These are phyloP conservation scores for Cercospora zeae-maydis DNA, from an alignment of 2,329 filamentous ascomycete genomes.

Conservation along the genomic window DNA sequence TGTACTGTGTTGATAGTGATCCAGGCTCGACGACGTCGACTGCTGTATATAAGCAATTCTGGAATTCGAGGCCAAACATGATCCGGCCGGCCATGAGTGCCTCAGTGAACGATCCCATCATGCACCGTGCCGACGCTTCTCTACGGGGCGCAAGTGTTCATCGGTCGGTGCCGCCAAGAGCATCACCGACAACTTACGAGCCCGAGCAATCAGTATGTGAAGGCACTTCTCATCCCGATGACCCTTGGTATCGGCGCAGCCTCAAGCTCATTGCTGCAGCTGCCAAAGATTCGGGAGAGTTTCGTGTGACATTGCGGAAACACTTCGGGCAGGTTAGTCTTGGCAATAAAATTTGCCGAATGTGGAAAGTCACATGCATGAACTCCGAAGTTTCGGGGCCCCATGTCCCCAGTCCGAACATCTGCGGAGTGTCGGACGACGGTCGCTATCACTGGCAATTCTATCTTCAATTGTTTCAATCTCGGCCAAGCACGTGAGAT, in stretches of 20 bases:
- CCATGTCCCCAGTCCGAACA: neutral
- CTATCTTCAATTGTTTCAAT: neutral
- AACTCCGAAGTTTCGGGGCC: neutral
- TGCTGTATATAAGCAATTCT: neutral
- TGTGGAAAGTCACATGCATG: neutral
- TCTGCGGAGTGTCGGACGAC: neutral
- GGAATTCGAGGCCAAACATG: neutral
- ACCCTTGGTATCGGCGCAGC: neutral
- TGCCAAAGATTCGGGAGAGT: too few relatives aligned
- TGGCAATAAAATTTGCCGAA: neutral
- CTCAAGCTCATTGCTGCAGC: neutral
- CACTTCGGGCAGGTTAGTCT: neutral
- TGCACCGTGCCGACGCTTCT: neutral
- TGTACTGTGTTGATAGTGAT: neutral
- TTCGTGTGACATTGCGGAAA: neutral
- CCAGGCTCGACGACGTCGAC: neutral
- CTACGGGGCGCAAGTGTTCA: neutral
- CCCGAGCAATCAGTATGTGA: neutral
- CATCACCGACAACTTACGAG: neutral
- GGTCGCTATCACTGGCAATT: neutral
- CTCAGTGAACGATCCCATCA: neutral
- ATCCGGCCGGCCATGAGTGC: neutral
- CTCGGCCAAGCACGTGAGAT: neutral
- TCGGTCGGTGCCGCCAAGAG: neutral
- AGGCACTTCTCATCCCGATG: neutral